Base-by-base conservation (phyloP, 75 land plant genomes). In the Selaginella tamariscina region DNA sequence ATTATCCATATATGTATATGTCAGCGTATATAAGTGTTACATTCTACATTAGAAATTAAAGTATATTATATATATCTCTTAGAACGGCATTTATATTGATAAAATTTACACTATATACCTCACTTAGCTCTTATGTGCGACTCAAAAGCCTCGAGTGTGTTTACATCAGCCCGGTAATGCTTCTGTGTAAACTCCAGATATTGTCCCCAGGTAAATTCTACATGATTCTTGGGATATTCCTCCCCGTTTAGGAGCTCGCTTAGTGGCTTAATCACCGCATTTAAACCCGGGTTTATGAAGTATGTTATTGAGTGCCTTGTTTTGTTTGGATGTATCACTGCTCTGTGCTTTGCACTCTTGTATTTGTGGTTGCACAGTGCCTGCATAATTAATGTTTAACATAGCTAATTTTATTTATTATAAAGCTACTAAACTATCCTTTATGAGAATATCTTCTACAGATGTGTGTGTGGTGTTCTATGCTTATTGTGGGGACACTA, bases 151-250 rank as follows among this genome's bases (percentile, higher is more conserved):
- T 82, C 73, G 26, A 87, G 81, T 0, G 90, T 84, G n/a, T 74
- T 78, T 82, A 82, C 79, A 65, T 84, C 90, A 9, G 90, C 78
- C 31, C 90, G 76, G 73, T 87, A 82, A 67, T 84, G 84, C 69
- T 80, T 84, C 72, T 87, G 90, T 0, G 90, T 87, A 79, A 87
- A 87, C 27, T 84, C 74, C 0, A 82, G 76, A 84, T 68, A 11
- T 33, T 65, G 8, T 80, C 65, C 49, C 90, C 90, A 87, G 21
- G 82, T 87, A 67, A 87, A 87, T 71, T 87, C 90, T 1, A 39
- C 49, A 15, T 15, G 15, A 5, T 5, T 5, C 49, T 15, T 39
- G 11, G 5, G 11, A 15, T 15, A 15, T 5, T 39, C 49, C 15
- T 39, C 11, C 49, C 15, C 49, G 5, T 39, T 15, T 15, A 39